Evolutionary conservation across 805 yeast species (phyloP).

Genomic region (Teunomyces funiuensis): DNA sequence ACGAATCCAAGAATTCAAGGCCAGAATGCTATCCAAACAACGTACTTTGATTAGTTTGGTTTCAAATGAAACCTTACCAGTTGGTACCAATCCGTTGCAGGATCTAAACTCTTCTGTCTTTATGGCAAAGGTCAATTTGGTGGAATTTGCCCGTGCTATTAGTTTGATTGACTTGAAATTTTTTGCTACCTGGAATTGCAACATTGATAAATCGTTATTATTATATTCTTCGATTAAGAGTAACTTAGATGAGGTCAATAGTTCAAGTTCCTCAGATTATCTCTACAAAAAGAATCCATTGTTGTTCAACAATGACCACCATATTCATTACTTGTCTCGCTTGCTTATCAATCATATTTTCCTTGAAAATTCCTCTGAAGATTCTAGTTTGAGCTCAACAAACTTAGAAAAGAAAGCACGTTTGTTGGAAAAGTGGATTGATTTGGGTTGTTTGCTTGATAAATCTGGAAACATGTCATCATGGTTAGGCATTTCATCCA

Average conservation of each 20-base stretch:
- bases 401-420: slow-evolving; percentile 53
- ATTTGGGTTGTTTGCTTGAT: slow-evolving; percentile 74
- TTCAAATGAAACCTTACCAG: slow-evolving; percentile 11
- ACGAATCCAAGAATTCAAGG: slow-evolving; percentile 52
- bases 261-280: slow-evolving; percentile 18
- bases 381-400: slow-evolving; percentile 9
- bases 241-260: slow-evolving; percentile 5
- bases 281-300: slow-evolving; percentile 68
- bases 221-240: slow-evolving; percentile 49
- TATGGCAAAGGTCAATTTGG: slow-evolving; percentile 49
- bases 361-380: slow-evolving; percentile 37
- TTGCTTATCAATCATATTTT: slow-evolving; percentile 70
- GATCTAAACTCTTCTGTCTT: slow-evolving; percentile 48
- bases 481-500: slow-evolving; percentile 87
- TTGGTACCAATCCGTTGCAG: slow-evolving; percentile 21
- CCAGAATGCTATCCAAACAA: slow-evolving; percentile 52
- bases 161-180: slow-evolving; percentile 67
- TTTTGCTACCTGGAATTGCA: slow-evolving; percentile 73
- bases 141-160: slow-evolving; percentile 60
- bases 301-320: slow-evolving; percentile 62
- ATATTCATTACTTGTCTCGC: slow-evolving; percentile 77
- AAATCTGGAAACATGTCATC: slow-evolving; percentile 88
- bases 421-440: slow-evolving; percentile 78
- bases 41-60: slow-evolving; percentile 32
- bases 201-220: slow-evolving; percentile 72